Evolutionary conservation across 106 monocot genomes (phyloP), one percentile per base, ranked within the genome.

Genomic region (Cymbidium sinense): DNA sequence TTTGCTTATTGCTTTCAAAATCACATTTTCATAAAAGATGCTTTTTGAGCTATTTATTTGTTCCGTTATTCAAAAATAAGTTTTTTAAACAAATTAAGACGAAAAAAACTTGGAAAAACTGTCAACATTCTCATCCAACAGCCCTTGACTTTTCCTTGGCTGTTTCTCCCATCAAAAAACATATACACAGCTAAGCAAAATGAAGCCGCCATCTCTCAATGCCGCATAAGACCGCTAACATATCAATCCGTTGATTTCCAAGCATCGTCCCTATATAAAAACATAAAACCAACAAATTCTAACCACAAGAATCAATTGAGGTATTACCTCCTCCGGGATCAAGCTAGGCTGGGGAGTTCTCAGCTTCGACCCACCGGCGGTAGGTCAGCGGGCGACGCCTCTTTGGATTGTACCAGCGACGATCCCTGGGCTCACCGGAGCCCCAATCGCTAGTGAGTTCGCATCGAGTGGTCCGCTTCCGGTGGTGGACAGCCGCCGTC

Each of bases 281-380:
- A 8, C 67, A 30, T 13, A 33, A 33, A 67, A 31, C 15, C 67
- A 5, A 15, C 31, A 15, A 2, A 31, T 33, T 33, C 17, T 33
- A 33, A 67, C 33, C 20, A 21, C 6, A 1, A 20, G 1, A 58
- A 58, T n/a, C 4, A 8, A n/a, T n/a, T 58, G 23, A n/a, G 30
- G 33, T 31, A 11, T 67, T 67, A 67, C 67, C 67, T 30, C 33
- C 67, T 33, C 54, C 55, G 29, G 74, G 51, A 18, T 78, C 39
- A 28, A 81, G 70, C 19, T 67, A 69, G 3, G 18, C 29, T 1
- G 39, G 21, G 36, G 5, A 28, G 52, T 77, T 50, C n/a, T 77
- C 77, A 39, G 79, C 58, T 25, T 86, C 84, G 37, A 86, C 35
- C 86, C 86, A 89, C 39, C 50, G 79, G 23, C 89, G 86, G 23